Conservation (phyloP, 2,329 filamentous ascomycete species). For the Phaeosphaeriaceae sp. region DNA sequence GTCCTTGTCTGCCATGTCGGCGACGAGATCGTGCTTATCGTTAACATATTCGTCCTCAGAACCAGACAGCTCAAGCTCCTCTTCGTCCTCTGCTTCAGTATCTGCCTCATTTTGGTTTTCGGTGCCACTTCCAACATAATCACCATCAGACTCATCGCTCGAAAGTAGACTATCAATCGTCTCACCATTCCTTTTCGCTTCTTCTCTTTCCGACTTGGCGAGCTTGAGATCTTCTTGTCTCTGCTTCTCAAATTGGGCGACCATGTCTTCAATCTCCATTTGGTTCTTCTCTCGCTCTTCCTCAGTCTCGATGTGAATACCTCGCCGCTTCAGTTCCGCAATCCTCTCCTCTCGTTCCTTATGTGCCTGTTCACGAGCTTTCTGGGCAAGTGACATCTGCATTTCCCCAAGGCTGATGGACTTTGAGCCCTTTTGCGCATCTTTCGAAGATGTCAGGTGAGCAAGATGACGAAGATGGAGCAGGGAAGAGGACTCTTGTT, state of each 20-base stretch:
- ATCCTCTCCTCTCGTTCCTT: constrained; percentile 78
- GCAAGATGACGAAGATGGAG: constrained; percentile 76
- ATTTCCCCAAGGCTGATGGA: constrained; percentile 74
- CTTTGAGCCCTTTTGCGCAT: constrained; percentile 49
- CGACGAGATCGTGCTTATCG: constrained; percentile 45
- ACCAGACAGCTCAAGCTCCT: constrained; percentile 34
- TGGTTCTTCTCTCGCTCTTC: constrained; percentile 86
- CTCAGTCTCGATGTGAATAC: constrained; percentile 79
- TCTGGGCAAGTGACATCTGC: constrained; percentile 69
- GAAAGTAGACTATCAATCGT: constrained; percentile 53
- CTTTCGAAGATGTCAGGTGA: constrained; percentile 68
- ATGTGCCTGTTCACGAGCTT: constrained; percentile 80
- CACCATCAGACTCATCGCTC: constrained; percentile 64
- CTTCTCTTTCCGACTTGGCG: constrained; percentile 75
- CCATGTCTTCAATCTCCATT: constrained; percentile 82
- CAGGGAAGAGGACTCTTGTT: constrained; percentile 68
- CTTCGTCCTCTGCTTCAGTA: constrained; percentile 40
- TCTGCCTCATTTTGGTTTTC: constrained; percentile 54
- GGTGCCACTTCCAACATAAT: constrained; percentile 54
- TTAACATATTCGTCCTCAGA: constrained; percentile 38
- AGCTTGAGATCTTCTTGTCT: constrained; percentile 80
- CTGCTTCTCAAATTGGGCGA: constrained; percentile 73
- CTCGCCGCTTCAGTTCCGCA: constrained; percentile 77
- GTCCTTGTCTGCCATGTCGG: constrained; percentile 51
- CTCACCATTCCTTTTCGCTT: constrained; percentile 67